Conservation (phyloP, 1,284 basidiomycete species). For the Apiotrichum gracile region DNA sequence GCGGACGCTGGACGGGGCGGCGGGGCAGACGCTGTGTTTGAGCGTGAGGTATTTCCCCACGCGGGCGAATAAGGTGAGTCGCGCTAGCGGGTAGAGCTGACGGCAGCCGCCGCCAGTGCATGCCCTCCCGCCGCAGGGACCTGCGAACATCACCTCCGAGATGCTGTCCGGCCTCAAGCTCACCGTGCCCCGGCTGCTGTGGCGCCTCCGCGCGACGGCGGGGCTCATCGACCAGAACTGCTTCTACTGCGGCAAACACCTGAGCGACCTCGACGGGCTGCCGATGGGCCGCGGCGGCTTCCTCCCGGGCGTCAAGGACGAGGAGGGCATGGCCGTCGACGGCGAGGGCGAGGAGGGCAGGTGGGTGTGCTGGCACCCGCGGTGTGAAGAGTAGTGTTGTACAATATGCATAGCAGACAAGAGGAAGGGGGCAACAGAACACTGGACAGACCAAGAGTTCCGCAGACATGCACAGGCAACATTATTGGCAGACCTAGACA, state of each 20-base stretch:
- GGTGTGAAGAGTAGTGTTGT: not conserved
- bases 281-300: not conserved
- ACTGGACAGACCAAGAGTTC: too few species aligned
- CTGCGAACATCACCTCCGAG: slow-evolving; percentile 3
- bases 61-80: slow-evolving; percentile 6
- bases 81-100: not conserved
- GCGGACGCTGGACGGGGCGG: not conserved
- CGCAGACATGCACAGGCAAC: too few species aligned
- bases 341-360: not conserved
- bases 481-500: too few species aligned
- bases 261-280: slow-evolving; percentile 11
- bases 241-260: slow-evolving; percentile 6
- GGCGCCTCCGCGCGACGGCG: slow-evolving; percentile 5
- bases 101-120: slow-evolving; percentile 16
- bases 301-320: not conserved
- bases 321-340: not conserved
- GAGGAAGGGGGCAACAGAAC: too few species aligned
- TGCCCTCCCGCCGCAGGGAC: slow-evolving; percentile 11
- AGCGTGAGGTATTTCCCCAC: slow-evolving; percentile 6
- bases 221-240: slow-evolving; percentile 3
- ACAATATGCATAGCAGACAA: not conserved
- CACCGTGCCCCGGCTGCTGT: slow-evolving; percentile 7
- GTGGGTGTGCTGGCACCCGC: not conserved
- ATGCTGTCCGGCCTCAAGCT: slow-evolving; percentile 8
- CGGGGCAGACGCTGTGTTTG: not conserved